These are phyloP conservation scores for Microascus cirrosus DNA, from an alignment of 2,329 filamentous ascomycete genomes.

Conservation along the genomic window DNA sequence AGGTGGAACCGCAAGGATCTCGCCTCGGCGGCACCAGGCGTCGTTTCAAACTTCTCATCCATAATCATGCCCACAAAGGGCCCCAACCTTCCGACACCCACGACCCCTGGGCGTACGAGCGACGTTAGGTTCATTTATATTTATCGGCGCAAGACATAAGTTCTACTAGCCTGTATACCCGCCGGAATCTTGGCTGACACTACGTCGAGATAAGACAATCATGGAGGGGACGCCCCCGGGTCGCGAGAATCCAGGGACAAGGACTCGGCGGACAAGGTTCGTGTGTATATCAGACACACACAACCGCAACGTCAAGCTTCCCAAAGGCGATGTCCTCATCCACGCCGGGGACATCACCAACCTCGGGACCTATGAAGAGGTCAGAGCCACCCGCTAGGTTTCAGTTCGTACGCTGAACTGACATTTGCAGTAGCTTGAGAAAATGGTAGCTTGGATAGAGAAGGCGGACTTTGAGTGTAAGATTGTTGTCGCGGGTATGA, in stretches of 20 bases:
- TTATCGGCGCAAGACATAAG: no score
- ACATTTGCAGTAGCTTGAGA: conserved; percentile 33
- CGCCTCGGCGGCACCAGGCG: background rate
- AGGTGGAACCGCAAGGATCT: background rate
- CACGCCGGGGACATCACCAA: conserved; percentile 71
- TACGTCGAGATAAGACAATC: background rate
- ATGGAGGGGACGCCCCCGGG: background rate
- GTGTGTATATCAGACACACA: conserved; percentile 73
- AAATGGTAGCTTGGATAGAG: conserved; percentile 56
- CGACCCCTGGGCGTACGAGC: background rate
- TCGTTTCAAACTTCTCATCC: background rate
- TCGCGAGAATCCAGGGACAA: background rate
- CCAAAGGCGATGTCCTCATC: conserved; percentile 62
- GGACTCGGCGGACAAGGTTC: conserved; percentile 44
- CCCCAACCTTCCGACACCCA: background rate
- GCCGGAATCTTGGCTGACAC: background rate
- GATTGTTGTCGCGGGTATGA: conserved; percentile 55
- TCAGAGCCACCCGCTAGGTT: conserved; percentile 9
- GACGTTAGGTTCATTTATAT: no score
- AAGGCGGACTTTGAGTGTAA: conserved; percentile 57
- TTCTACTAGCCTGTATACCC: no score
- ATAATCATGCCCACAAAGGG: background rate
- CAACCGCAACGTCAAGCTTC: conserved; percentile 53
- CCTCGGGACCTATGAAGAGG: conserved; percentile 50
- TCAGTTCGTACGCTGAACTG: background rate